These are phyloP conservation scores for Trichoderma sp. DNA, from an alignment of 2,329 filamentous ascomycete species.

Conservation along the genomic window DNA sequence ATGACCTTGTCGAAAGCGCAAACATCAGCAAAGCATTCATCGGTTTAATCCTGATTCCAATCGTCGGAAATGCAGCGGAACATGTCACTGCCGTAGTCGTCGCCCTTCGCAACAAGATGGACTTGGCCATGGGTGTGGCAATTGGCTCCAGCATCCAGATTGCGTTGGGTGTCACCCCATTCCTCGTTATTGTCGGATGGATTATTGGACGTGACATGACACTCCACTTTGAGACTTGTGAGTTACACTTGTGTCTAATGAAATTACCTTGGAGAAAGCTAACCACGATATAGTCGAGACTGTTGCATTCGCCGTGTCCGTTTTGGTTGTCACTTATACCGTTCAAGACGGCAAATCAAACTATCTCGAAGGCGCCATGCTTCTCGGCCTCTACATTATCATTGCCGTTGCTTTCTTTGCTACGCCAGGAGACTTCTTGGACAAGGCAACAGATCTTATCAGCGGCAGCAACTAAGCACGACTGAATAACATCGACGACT, in stretches of 20 bases:
- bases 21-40: conserved; percentile 79
- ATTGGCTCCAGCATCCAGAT: conserved; percentile 83
- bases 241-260: conserved; percentile 21
- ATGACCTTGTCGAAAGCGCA: conserved; percentile 64
- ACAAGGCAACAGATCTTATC: conserved; percentile 30
- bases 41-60: conserved; percentile 73
- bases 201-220: conserved; percentile 71
- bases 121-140: conserved; percentile 71
- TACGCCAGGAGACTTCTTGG: conserved; percentile 48
- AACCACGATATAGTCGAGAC: conserved; percentile 57
- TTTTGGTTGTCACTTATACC: conserved; percentile 71
- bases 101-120: conserved; percentile 74
- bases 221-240: conserved; percentile 68
- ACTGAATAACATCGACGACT: background rate
- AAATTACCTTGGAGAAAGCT: background rate
- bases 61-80: conserved; percentile 77
- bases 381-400: conserved; percentile 53
- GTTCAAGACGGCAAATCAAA: conserved; percentile 82
- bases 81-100: conserved; percentile 80
- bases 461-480: background rate
- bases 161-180: conserved; percentile 75
- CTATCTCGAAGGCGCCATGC: conserved; percentile 77
- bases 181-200: conserved; percentile 78
- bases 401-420: conserved; percentile 61
- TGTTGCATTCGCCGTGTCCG: conserved; percentile 72